phyloP scores from a whole-genome alignment of 2,329 filamentous ascomycete genomes.

The Leptographium flavum region DNA sequence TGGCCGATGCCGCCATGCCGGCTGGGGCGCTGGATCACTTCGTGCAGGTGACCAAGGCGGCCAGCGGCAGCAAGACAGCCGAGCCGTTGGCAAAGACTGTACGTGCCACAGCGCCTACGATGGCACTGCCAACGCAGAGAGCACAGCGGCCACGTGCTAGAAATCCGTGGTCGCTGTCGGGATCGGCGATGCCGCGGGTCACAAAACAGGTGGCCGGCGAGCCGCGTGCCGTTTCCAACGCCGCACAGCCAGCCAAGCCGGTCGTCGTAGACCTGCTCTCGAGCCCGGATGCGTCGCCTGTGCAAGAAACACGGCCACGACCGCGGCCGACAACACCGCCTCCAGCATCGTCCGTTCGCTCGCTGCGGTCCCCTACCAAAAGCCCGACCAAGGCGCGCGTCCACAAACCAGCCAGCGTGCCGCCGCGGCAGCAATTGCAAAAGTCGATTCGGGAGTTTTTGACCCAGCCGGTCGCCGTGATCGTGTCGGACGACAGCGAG shows the following conservation, averaged over 20 bases:
- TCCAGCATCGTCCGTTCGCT: background rate
- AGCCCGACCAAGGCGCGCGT: background rate
- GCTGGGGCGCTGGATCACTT: conserved; percentile 23
- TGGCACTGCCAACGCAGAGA: too few relatives aligned
- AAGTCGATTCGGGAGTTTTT: conserved; percentile 6
- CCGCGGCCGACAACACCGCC: background rate
- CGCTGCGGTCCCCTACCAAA: background rate
- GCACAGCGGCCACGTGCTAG: background rate
- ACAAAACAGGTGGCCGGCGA: background rate
- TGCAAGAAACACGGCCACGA: background rate
- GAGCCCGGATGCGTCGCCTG: background rate
- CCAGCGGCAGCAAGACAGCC: background rate
- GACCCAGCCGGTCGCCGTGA: background rate
- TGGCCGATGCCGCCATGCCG: conserved; percentile 9
- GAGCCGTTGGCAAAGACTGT: too few relatives aligned
- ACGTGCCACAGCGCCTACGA: too few relatives aligned
- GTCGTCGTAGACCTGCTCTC: conserved; percentile 2
- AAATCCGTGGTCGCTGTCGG: conserved; percentile 6
- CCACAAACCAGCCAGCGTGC: background rate
- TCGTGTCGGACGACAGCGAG: background rate
- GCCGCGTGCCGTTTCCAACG: background rate
- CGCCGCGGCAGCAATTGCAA: background rate
- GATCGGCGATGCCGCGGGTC: conserved; percentile 3
- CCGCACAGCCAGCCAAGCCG: background rate
- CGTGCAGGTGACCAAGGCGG: conserved; percentile 21